These are phyloP conservation scores for Candida pseudocylindracea DNA, from an alignment of 1,139 yeast species.

Conservation along the genomic window DNA sequence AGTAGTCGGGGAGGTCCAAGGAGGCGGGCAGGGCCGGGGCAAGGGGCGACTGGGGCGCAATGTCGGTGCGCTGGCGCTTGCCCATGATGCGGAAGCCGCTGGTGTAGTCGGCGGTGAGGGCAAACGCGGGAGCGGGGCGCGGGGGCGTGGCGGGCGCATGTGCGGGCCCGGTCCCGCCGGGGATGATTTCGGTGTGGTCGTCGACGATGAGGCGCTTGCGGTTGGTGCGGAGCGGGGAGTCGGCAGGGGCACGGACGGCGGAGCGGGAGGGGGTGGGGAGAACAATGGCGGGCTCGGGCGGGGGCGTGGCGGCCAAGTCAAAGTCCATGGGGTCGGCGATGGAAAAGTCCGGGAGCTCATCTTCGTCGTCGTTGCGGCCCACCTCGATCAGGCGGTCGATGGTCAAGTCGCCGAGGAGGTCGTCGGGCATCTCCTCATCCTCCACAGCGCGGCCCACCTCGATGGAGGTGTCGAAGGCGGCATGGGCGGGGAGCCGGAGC, in stretches of 20 bases:
- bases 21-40: neutral
- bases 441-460: slow-evolving; percentile 29
- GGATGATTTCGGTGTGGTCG: neutral
- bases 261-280: neutral
- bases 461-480: slow-evolving; percentile 21
- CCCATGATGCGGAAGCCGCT: too few relatives aligned
- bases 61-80: too few relatives aligned
- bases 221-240: neutral
- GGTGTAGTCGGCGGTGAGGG: too few relatives aligned
- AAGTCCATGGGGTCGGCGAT: neutral
- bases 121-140: too few relatives aligned
- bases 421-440: slow-evolving; percentile 6
- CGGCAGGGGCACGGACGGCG: neutral
- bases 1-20: neutral
- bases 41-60: neutral
- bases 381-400: neutral
- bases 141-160: too few relatives aligned
- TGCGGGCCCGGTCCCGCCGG: neutral
- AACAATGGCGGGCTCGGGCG: neutral
- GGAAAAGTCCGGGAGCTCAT: slow-evolving; percentile 5
- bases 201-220: neutral
- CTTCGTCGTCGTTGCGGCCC: slow-evolving; percentile 4
- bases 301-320: neutral
- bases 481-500: slow-evolving; percentile 27
- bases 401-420: slow-evolving; percentile 1